Conservation (phyloP, 148 eudicot genomes). For the Rhododendron ferrugineum region DNA sequence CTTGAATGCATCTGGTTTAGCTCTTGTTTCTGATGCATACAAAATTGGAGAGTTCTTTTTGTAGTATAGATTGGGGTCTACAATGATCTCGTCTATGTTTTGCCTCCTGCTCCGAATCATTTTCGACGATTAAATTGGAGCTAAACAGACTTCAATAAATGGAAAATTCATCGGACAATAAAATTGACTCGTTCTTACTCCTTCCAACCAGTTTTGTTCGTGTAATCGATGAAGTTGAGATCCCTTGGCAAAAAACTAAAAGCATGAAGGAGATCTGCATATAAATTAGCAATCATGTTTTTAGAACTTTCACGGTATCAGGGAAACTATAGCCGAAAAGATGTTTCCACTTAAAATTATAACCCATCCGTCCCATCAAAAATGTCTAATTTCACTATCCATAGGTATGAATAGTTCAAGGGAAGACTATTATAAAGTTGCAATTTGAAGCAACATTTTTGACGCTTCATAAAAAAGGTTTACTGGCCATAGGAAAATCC, state of each 20-base stretch:
- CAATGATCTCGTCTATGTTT: conserved; percentile 11
- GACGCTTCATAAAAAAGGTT: no score
- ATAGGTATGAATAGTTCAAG: no score
- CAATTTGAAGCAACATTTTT: no score
- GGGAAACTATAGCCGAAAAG: neutral
- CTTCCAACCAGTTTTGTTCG: conserved; percentile 16
- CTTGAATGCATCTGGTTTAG: conserved; percentile 25
- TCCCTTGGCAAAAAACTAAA: conserved; percentile 31
- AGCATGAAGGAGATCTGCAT: conserved; percentile 40
- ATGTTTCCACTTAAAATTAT: neutral
- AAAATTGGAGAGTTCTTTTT: conserved; percentile 14
- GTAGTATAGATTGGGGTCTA: conserved; percentile 28
- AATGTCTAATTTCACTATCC: no score
- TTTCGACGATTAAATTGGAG: neutral
- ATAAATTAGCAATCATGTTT: neutral
- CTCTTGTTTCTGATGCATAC: conserved; percentile 22
- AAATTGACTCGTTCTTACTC: conserved; percentile 12
- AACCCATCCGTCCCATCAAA: neutral
- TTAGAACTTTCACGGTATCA: neutral
- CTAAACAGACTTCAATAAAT: neutral
- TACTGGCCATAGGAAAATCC: neutral
- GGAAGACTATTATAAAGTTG: no score
- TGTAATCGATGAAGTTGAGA: conserved; percentile 27
- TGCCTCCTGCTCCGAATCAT: conserved; percentile 21
- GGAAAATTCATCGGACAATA: neutral